Conservation (phyloP, 345 rosid genomes). For the Murraya paniculata region DNA sequence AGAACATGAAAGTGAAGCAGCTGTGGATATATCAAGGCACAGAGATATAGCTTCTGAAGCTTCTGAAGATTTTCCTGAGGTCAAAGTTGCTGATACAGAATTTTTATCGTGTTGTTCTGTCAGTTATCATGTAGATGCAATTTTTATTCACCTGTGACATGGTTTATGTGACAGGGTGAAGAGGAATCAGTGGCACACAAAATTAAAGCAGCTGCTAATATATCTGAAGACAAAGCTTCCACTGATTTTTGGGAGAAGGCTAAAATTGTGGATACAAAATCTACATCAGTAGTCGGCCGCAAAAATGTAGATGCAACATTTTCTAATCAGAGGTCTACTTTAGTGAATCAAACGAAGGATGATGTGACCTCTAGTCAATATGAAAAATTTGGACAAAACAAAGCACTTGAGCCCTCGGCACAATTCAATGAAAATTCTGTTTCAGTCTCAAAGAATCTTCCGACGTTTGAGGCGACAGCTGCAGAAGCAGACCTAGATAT, state of each 20-base stretch:
- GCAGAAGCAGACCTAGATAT: slow-evolving; percentile 65
- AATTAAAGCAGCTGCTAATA: slow-evolving; percentile 11
- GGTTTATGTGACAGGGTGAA: slow-evolving; percentile 27
- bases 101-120: background rate
- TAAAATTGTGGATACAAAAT: background rate
- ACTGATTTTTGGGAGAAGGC: slow-evolving; percentile 20
- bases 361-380: slow-evolving; percentile 12
- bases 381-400: slow-evolving; percentile 17
- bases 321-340: slow-evolving; percentile 16
- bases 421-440: background rate
- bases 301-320: slow-evolving; percentile 2
- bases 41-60: slow-evolving; percentile 20
- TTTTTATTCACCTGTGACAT: slow-evolving; percentile 12
- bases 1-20: slow-evolving; percentile 6
- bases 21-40: slow-evolving; percentile 20
- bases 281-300: slow-evolving; percentile 7
- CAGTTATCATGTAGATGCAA: background rate
- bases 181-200: slow-evolving; percentile 17
- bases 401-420: background rate
- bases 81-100: background rate
- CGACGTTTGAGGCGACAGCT: slow-evolving; percentile 34
- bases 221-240: slow-evolving; percentile 21
- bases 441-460: slow-evolving; percentile 1
- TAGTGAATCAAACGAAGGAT: slow-evolving; percentile 18
- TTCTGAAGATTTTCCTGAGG: slow-evolving; percentile 20